These are phyloP conservation scores for Venturia carpophila DNA, from an alignment of 2,329 filamentous ascomycete genomes.

Conservation along the genomic window DNA sequence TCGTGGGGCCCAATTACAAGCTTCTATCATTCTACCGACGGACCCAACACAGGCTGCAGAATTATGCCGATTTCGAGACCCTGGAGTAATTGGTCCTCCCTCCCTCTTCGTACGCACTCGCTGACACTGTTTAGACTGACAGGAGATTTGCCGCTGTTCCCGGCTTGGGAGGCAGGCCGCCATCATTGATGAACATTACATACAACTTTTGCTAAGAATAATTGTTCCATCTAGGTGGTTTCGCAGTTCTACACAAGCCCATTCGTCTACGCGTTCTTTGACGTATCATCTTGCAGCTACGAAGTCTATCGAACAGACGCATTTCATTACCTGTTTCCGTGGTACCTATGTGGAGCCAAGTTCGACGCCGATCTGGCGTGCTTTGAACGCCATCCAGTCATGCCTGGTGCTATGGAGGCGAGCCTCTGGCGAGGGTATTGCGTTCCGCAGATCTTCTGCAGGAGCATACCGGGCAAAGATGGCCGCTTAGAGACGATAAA, in stretches of 20 bases:
- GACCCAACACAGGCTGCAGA: conserved; percentile 57
- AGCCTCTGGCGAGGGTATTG: conserved; percentile 4
- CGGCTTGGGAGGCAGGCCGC: conserved; percentile 19
- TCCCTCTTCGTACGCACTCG: not conserved
- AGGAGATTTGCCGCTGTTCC: conserved; percentile 16
- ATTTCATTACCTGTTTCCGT: conserved; percentile 16
- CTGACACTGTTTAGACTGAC: conserved; percentile 4
- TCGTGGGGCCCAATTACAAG: conserved; percentile 50
- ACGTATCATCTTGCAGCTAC: conserved; percentile 4
- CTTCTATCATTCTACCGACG: conserved; percentile 57
- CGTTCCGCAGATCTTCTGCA: not conserved
- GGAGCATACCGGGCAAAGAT: not conserved
- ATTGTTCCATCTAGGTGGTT: conserved; percentile 1
- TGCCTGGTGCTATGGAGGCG: not conserved
- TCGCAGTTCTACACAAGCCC: not conserved
- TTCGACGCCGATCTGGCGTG: conserved; percentile 8
- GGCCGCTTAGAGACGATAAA: not conserved
- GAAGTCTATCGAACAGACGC: conserved; percentile 13
- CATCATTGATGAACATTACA: conserved; percentile 5
- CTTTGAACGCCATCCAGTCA: not conserved
- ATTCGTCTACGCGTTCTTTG: conserved; percentile 18
- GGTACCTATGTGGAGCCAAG: conserved; percentile 11
- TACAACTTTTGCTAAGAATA: conserved; percentile 11
- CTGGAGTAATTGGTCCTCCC: conserved; percentile 51
- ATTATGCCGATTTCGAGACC: conserved; percentile 71